Conservation (phyloP, 176 grass and related monocot species). For the Phragmites australis region DNA sequence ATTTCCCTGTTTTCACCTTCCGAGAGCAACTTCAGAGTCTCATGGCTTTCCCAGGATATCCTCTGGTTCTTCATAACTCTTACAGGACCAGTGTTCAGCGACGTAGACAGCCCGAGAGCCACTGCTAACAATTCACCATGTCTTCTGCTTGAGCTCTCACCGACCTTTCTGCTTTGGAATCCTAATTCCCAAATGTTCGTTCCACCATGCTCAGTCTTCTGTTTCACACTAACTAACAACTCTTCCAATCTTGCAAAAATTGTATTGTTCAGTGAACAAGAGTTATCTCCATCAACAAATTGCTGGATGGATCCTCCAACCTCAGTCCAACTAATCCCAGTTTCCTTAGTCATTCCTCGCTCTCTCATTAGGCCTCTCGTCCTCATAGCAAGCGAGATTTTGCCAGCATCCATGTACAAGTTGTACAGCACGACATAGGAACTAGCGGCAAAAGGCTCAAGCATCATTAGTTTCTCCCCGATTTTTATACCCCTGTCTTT, state of each 20-base stretch:
- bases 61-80: slow-evolving; percentile 83
- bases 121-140: slow-evolving; percentile 70
- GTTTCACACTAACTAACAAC: slow-evolving; percentile 52
- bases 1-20: slow-evolving; percentile 62
- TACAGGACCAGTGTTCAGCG: slow-evolving; percentile 42
- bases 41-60: slow-evolving; percentile 68
- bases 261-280: slow-evolving; percentile 24
- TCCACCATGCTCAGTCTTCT: slow-evolving; percentile 43
- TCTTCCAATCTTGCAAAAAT: slow-evolving; percentile 44
- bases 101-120: slow-evolving; percentile 51
- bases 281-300: slow-evolving; percentile 47
- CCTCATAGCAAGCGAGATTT: slow-evolving; percentile 81
- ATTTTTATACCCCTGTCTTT: slow-evolving; percentile 51
- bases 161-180: slow-evolving; percentile 54
- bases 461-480: slow-evolving; percentile 54
- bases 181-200: slow-evolving; percentile 54
- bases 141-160: slow-evolving; percentile 42
- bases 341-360: slow-evolving; percentile 50
- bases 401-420: slow-evolving; percentile 68
- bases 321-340: slow-evolving; percentile 63
- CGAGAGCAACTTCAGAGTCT: slow-evolving; percentile 68
- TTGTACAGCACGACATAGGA: slow-evolving; percentile 73
- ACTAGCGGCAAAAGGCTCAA: slow-evolving; percentile 62
- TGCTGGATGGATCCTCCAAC: slow-evolving; percentile 51
- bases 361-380: slow-evolving; percentile 90